Evolutionary conservation across 1,139 yeast genomes (phyloP), one percentile per base, ranked within the genome.

Genomic region (Nakaseomyces uthaithaninus): DNA sequence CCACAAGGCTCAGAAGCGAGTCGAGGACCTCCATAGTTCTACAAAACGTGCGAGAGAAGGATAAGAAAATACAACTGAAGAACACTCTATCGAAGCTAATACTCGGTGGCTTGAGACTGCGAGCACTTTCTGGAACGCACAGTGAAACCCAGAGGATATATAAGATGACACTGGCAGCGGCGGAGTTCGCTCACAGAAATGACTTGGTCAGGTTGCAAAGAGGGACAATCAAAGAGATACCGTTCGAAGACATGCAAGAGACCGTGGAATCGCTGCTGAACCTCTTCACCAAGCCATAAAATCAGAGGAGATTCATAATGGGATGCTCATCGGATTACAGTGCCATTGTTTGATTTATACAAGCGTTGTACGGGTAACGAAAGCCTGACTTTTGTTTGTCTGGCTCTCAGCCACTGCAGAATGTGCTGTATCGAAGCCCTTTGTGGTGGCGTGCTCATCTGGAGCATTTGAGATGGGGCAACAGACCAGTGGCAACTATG

Each of bases 91-190:
- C 62, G 1, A 51, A 49, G 37, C 43, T 59, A 36, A 55, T 59
- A 15, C 47, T 56, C 2, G 51, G 58, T 27, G 63, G 62, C 3
- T 42, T 59, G 20, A 46, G 63, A 28, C 39, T 59, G 20, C 45
- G 63, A 27, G 59, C 54, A 3, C 48, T 57, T n/a, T 53, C 57
- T 2, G 57, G 52, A 33, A 43, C 51, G 3, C 51, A 51, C 20
- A 25, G 46, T 2, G 54, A 52, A 2, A 55, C 53, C 37, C 58
- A 55, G 19, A 48, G 51, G 36, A 40, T 59, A 35, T 58, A 51
- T 46, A 54, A 53, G 46, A 54, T 53, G 49, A 57, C 63, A 1
- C 55, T 53, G 38, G 43, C 50, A 30, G 56, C 63, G 0, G 53
- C 60, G 5, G 59, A 57, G 39, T 59, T 58, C 37, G 50, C 61